Evolutionary conservation across 306 rosid genomes (phyloP).

Genomic region (Pterocarpus macrocarpus): DNA sequence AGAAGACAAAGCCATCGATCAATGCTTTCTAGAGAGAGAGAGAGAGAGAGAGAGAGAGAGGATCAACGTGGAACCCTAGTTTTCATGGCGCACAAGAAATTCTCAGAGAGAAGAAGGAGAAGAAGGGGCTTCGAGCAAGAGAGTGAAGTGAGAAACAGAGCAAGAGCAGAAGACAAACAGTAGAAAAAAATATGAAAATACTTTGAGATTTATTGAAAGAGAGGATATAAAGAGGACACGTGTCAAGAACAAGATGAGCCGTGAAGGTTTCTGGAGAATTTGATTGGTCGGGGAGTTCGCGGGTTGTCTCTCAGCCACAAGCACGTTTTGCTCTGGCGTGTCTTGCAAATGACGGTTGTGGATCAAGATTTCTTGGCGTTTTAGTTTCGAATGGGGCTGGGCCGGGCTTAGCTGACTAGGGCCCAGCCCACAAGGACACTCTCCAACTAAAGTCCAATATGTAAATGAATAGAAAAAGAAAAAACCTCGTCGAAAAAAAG

Average conservation of each 20-base stretch:
- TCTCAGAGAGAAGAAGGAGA: neutral
- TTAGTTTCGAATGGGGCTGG: neutral
- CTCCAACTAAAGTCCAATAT: too few species aligned
- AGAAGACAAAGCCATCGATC: conserved; percentile 67
- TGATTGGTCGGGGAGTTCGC: conserved; percentile 61
- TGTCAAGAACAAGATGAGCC: conserved; percentile 67
- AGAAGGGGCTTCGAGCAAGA: neutral
- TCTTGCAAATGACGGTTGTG: too few species aligned
- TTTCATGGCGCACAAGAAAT: conserved; percentile 53
- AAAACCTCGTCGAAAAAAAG: too few species aligned
- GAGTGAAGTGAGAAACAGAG: neutral
- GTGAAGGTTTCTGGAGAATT: conserved; percentile 28
- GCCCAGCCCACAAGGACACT: too few species aligned
- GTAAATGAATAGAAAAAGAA: too few species aligned
- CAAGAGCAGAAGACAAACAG: conserved; percentile 41
- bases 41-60: neutral
- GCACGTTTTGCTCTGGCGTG: neutral
- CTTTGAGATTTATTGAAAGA: neutral
- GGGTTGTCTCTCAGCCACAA: conserved; percentile 51
- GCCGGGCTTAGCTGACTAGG: neutral
- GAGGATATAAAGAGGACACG: conserved; percentile 73
- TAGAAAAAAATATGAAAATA: neutral
- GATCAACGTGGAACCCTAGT: conserved; percentile 50
- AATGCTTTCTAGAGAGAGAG: neutral
- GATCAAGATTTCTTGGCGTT: neutral